A percentile compares a stretch with the other conserved stretches of the same genome.
Conservation (phyloP, 345 rosid genomes). For the Rubroshorea leprosula region DNA sequence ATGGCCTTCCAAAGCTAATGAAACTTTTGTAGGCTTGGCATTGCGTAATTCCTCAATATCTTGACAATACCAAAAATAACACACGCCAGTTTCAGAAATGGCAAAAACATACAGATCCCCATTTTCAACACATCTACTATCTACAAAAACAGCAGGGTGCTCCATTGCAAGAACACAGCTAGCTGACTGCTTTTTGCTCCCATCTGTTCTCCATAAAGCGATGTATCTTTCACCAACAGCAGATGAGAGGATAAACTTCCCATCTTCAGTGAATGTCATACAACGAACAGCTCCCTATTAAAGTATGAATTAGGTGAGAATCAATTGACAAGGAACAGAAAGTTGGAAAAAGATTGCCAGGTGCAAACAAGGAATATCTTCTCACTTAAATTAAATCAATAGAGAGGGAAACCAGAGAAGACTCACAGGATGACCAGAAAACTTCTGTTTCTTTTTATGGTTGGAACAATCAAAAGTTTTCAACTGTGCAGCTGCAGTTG, state of each 20-base stretch:
- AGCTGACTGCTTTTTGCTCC: slow-evolving; percentile 72
- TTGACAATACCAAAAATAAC: slow-evolving; percentile 80
- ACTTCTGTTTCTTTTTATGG: slow-evolving; percentile 78
- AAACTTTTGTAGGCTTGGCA: slow-evolving; percentile 64
- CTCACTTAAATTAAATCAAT: neutral
- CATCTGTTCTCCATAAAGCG: slow-evolving; percentile 70
- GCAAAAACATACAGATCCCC: slow-evolving; percentile 55
- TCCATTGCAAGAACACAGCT: slow-evolving; percentile 92
- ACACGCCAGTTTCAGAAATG: slow-evolving; percentile 76
- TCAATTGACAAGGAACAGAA: slow-evolving; percentile 10
- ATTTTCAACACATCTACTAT: slow-evolving; percentile 44
- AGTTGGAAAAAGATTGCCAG: neutral
- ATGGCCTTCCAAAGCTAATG: slow-evolving; percentile 44
- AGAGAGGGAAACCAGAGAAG: neutral
- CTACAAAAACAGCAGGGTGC: slow-evolving; percentile 82
- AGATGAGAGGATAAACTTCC: slow-evolving; percentile 70
- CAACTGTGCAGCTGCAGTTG: slow-evolving; percentile 78
- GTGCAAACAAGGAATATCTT: slow-evolving; percentile 5
- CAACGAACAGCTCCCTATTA: slow-evolving; percentile 71
- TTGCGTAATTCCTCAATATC: slow-evolving; percentile 52
- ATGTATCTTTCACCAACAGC: slow-evolving; percentile 77
- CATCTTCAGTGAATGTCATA: slow-evolving; percentile 74
- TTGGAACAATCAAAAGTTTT: slow-evolving; percentile 61
- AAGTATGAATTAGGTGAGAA: slow-evolving; percentile 16
- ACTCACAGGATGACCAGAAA: slow-evolving; percentile 94